Conservation (phyloP, 2,329 filamentous ascomycete species). For the Cytospora paraplurivora region DNA sequence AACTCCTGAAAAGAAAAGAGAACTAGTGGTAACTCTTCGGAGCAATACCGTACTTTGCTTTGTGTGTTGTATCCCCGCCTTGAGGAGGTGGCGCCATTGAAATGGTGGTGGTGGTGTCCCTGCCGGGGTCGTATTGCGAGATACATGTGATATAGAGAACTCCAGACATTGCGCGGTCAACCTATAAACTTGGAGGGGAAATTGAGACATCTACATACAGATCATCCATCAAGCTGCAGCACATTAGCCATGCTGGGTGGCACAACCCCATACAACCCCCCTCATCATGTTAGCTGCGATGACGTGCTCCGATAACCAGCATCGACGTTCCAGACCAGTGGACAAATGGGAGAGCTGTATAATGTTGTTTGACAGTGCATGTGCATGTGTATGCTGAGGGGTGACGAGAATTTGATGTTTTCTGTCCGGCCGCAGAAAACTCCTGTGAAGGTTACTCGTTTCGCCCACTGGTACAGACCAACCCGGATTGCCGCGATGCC, state of each 20-base stretch:
- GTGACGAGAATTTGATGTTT: neutral
- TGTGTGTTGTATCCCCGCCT: no score
- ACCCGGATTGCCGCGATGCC: conserved; percentile 8
- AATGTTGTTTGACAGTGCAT: neutral
- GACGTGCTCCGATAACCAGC: conserved; percentile 21
- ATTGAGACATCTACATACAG: neutral
- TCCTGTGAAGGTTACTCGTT: conserved; percentile 19
- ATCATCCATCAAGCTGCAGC: conserved; percentile 19
- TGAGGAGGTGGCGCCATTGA: no score
- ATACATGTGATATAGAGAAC: neutral
- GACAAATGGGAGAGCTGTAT: neutral
- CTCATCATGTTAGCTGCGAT: conserved; percentile 28
- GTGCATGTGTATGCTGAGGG: neutral
- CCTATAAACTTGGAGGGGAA: no score
- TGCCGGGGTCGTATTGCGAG: no score
- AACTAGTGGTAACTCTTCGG: no score
- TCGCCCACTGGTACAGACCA: neutral
- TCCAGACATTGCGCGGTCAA: neutral
- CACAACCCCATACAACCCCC: conserved; percentile 3
- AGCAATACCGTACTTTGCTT: no score
- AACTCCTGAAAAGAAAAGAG: no score
- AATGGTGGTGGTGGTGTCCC: no score
- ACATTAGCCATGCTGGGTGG: neutral
- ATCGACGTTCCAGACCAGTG: neutral
- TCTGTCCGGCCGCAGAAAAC: neutral